A percentile compares a stretch with the other conserved stretches of the same genome.
Conservation (phyloP, 805 yeast species). For the Lipomyces lipofer region DNA sequence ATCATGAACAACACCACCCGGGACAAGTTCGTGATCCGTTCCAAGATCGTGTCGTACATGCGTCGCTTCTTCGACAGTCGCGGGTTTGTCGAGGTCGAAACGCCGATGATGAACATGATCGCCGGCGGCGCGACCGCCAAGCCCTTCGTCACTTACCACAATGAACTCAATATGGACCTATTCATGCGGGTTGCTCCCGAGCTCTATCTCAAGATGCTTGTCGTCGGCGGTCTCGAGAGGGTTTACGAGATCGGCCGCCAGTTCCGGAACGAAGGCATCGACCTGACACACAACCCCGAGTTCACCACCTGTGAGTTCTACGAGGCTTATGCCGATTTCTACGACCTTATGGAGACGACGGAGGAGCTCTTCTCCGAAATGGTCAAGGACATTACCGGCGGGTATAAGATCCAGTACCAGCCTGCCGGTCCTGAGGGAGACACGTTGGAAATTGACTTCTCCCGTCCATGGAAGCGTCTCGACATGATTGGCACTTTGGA, state of each 20-base stretch:
- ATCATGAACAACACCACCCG: constrained; percentile 88
- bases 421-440: constrained; percentile 88
- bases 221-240: constrained; percentile 97
- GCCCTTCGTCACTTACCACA: constrained; percentile 96
- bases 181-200: constrained; percentile 99
- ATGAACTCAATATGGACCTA: constrained; percentile 93
- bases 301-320: constrained; percentile 98
- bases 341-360: constrained; percentile 86
- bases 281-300: constrained; percentile 98
- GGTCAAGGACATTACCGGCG: constrained; percentile 95
- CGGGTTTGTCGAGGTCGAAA: constrained; percentile 92
- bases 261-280: constrained; percentile 98
- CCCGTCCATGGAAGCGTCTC: constrained; percentile 98
- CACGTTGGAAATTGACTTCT: constrained; percentile 75
- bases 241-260: constrained; percentile 99
- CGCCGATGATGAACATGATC: constrained; percentile 98
- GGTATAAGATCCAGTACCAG: constrained; percentile 80
- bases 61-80: constrained; percentile 84
- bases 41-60: constrained; percentile 84
- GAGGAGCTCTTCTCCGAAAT: constrained; percentile 83
- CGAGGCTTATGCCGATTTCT: constrained; percentile 95
- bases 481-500: constrained; percentile 97
- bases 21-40: constrained; percentile 82
- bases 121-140: constrained; percentile 99
- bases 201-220: constrained; percentile 90